Evolutionary conservation across 2,329 filamentous ascomycete genomes (phyloP), one percentile per base, ranked within the genome.

Genomic region (Aaosphaeria pasadenensis): DNA sequence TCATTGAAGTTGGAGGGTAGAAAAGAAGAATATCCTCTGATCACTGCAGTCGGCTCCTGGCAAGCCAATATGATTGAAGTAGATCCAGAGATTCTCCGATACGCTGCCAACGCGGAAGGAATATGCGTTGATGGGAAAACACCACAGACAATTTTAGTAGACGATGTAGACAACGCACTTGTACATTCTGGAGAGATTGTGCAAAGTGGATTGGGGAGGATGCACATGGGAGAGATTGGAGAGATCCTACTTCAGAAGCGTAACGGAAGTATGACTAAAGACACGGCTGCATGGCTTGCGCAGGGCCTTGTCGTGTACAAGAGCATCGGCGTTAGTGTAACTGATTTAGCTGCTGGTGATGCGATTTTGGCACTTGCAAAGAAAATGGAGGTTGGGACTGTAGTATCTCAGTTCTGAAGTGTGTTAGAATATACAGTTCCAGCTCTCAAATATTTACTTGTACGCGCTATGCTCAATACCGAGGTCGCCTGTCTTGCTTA

Each of bases 271-370:
- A 24, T 24, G 17, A 24, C 17, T 24, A 24, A 24, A 24, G 17
- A 24, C 17, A 24, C 3, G 17, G 17, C 17, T 24, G 17, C 17
- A 24, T 58, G 54, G 58, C 55, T 67, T 1, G 49, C 58, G n/a
- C 55, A 63, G 0, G 67, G 65, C 2, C 74, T 75, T 57, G 66
- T 77, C 30, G 59, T 79, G 1, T 78, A 77, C 42, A 79, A 79
- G 54, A 77, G 75, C 50, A 75, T 79, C 5, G 76, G 76, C 0
- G 70, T 79, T 58, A 75, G 75, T 0, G 64, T 79, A 38, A 79
- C 78, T 71, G 76, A 79, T 62, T 53, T 78, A 41, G 70, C 73
- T 6, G 66, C 77, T 45, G 75, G 71, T 6, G 50, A 45, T 9
- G 47, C 49, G 5, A 6, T 62, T 33, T 46, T 62, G 17, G 51